phyloP scores from a whole-genome alignment of 805 yeast genomes.

The Spathaspora boniae region DNA sequence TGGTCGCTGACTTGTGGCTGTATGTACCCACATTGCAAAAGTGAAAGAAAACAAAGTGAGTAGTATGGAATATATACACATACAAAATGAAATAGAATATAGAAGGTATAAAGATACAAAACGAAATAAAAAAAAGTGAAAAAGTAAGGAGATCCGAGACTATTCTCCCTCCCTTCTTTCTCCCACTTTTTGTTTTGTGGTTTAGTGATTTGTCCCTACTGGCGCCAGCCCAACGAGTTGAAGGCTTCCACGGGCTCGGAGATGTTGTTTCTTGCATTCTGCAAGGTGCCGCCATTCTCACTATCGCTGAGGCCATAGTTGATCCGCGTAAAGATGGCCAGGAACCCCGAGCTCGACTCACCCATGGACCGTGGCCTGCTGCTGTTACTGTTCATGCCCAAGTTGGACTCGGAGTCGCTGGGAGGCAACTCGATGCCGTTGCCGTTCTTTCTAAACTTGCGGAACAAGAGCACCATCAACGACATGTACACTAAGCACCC shows the following conservation, averaged over 20 bases:
- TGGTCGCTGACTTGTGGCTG: slow-evolving; percentile 40
- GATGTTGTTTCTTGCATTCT: slow-evolving; percentile 34
- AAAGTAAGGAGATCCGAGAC: background rate
- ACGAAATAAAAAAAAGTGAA: background rate
- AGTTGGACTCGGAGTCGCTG: slow-evolving; percentile 36
- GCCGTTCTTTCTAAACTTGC: slow-evolving; percentile 44
- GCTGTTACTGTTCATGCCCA: slow-evolving; percentile 20
- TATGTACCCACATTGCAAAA: slow-evolving; percentile 10
- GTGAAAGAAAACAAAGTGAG: background rate
- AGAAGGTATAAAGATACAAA: slow-evolving; percentile 1
- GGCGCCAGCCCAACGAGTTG: slow-evolving; percentile 68
- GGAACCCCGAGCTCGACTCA: slow-evolving; percentile 21
- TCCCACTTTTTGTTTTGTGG: too few relatives aligned
- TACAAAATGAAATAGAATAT: background rate
- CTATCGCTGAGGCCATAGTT: slow-evolving; percentile 16
- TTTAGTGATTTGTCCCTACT: slow-evolving; percentile 5
- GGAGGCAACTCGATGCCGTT: slow-evolving; percentile 37
- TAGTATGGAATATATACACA: slow-evolving; percentile 1
- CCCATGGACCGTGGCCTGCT: slow-evolving; percentile 14
- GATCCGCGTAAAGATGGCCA: slow-evolving; percentile 26
- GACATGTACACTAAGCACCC: slow-evolving; percentile 70
- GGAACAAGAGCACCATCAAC: slow-evolving; percentile 53
- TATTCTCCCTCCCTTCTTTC: too few relatives aligned
- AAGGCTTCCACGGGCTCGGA: slow-evolving; percentile 69
- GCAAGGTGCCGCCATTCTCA: slow-evolving; percentile 16